Evolutionary conservation across 768 basidiomycete species (phyloP).

Genomic region (Mycena galopus): DNA sequence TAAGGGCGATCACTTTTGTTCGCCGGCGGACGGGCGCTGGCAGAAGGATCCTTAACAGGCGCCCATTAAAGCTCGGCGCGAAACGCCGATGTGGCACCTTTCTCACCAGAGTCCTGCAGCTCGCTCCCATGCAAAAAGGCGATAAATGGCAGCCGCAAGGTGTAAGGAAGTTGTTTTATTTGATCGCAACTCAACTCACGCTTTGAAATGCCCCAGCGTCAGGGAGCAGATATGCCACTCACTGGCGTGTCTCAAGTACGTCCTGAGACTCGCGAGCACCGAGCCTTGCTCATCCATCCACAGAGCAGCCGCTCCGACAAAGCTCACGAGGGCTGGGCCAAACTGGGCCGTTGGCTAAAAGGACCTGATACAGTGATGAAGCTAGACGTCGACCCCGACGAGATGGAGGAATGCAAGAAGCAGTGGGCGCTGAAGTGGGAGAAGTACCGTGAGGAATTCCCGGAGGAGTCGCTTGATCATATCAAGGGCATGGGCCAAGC

Average conservation of each 20-base stretch:
- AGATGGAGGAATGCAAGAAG: slow-evolving; percentile 17
- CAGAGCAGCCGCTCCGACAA: background rate
- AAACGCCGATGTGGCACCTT: background rate
- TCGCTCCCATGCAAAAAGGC: background rate
- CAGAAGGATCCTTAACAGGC: background rate
- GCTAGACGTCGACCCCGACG: slow-evolving; percentile 12
- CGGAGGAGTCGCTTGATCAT: background rate
- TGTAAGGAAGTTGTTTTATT: background rate
- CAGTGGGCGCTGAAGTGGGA: slow-evolving; percentile 33
- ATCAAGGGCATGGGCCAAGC: slow-evolving; percentile 1
- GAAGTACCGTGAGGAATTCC: slow-evolving; percentile 14
- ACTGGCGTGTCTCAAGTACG: background rate
- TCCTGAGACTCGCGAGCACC: background rate
- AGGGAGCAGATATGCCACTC: background rate
- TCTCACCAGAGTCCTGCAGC: background rate
- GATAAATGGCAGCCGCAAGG: background rate
- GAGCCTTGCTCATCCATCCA: background rate
- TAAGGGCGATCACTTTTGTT: too few relatives aligned
- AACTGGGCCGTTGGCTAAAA: slow-evolving; percentile 5
- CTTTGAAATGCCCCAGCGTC: background rate
- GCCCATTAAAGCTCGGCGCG: background rate
- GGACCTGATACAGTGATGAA: slow-evolving; percentile 10
- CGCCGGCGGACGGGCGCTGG: background rate
- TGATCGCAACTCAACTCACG: background rate
- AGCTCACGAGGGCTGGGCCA: background rate